phyloP scores from a whole-genome alignment of 345 rosid genomes.

The Streptanthus diversifolius region DNA sequence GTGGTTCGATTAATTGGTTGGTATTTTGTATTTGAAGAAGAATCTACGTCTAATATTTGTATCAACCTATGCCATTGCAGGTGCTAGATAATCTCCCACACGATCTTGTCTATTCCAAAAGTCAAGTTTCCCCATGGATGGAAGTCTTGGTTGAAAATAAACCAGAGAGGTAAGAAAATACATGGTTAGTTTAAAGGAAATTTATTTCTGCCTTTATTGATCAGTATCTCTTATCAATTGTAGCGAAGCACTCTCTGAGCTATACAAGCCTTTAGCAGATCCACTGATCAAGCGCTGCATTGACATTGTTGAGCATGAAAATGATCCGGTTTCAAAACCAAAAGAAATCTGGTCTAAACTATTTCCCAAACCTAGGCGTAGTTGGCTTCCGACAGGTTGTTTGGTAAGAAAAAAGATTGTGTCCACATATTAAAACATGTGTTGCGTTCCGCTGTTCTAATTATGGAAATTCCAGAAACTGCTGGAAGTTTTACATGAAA shows the following conservation, averaged over 20 bases:
- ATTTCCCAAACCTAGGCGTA: slow-evolving; percentile 80
- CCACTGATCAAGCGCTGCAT: slow-evolving; percentile 64
- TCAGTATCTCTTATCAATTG: slow-evolving; percentile 16
- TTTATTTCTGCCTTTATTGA: slow-evolving; percentile 15
- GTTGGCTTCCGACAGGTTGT: slow-evolving; percentile 98
- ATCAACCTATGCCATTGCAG: slow-evolving; percentile 41
- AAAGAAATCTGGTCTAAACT: slow-evolving; percentile 65
- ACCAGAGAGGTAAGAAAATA: slow-evolving; percentile 47
- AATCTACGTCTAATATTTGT: neutral
- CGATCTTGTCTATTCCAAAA: slow-evolving; percentile 79
- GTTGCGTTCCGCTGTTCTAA: slow-evolving; percentile 14
- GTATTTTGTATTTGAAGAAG: neutral
- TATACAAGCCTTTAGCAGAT: slow-evolving; percentile 72
- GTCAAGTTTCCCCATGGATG: slow-evolving; percentile 83
- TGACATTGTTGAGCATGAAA: slow-evolving; percentile 57
- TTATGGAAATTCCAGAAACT: slow-evolving; percentile 55
- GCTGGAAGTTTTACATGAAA: slow-evolving; percentile 73
- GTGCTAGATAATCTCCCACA: slow-evolving; percentile 99
- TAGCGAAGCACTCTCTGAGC: slow-evolving; percentile 62
- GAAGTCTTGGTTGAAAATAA: slow-evolving; percentile 90
- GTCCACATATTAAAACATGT: neutral
- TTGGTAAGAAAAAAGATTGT: slow-evolving; percentile 50
- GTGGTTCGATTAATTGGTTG: neutral
- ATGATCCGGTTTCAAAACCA: slow-evolving; percentile 37
- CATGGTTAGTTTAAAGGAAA: neutral